These are phyloP conservation scores for Ceriops decandra DNA, from an alignment of 345 rosid species.

Conservation along the genomic window DNA sequence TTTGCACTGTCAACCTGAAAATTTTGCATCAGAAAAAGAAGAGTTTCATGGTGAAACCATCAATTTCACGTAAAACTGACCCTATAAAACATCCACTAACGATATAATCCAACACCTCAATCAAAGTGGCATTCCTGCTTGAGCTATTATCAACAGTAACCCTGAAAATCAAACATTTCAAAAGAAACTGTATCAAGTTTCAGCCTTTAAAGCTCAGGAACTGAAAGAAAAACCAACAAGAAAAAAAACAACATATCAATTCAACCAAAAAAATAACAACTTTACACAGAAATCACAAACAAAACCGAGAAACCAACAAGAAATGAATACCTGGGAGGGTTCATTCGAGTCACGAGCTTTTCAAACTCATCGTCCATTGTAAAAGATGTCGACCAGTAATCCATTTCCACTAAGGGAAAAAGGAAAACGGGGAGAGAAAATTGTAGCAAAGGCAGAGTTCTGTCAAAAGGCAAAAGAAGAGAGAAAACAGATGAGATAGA, in stretches of 20 bases:
- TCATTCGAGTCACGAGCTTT: constrained; percentile 72
- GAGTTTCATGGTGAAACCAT: not conserved
- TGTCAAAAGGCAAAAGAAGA: not conserved
- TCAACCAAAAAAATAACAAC: not conserved
- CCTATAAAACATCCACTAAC: constrained; percentile 3
- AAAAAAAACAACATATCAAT: constrained; percentile 23
- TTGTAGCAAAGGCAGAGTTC: not conserved
- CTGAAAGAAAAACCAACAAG: constrained; percentile 8
- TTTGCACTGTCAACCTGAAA: constrained; percentile 78
- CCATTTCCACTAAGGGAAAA: constrained; percentile 35
- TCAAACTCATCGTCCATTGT: constrained; percentile 58
- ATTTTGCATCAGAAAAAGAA: not conserved
- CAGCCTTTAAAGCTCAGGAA: constrained; percentile 14
- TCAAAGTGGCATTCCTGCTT: constrained; percentile 55
- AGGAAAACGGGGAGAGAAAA: not conserved
- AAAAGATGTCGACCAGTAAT: constrained; percentile 55
- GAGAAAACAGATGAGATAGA: constrained; percentile 9
- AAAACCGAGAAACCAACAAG: not conserved
- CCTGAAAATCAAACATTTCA: constrained; percentile 41
- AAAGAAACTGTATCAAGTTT: constrained; percentile 11
- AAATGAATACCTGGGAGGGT: constrained; percentile 62
- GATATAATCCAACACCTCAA: constrained; percentile 46
- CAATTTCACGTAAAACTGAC: constrained; percentile 3
- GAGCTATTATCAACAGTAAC: constrained; percentile 62
- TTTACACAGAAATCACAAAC: not conserved